Base-by-base conservation (phyloP, 345 rosid genomes). In the Rhodamnia argentea region DNA sequence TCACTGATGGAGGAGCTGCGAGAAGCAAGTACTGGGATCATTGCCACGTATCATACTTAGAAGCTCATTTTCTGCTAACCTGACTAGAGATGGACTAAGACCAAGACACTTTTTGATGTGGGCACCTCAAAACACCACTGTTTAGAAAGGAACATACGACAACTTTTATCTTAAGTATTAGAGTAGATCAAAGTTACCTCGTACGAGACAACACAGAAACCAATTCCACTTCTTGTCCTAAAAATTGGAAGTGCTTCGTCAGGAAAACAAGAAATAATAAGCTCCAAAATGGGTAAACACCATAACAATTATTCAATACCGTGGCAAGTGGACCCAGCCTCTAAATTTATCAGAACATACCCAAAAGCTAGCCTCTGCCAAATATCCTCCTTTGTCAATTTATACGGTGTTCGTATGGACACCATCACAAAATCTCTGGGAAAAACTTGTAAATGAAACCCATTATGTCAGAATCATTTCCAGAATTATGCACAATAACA, bases 1-100 rank as follows among this genome's bases (percentile, higher is more conserved):
- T 88, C 82, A 94, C 96, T 26, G 98, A 95, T 84, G 99, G 99
- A 90, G 96, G 92, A 87, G 99, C 99, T 97, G 98, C 89, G 64
- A 90, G 57, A 64, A 91, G 76, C 76, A 62, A 62, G 76, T 29
- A 62, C 37, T 29, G 76, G 76, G 42, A 62, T 62, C 76, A 62
- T 29, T 62, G 76, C 76, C 76, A 62, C 42, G 14, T 62, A 32
- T 44, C 16, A 32, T 64, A 64, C 78, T 32, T 64, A 8, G 47
- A 64, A 16, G 78, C 44, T 37, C 78, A 64, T 64, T 13, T 64
- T 64, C 42, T 29, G 24, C 44, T 32, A 32, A 32, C 32, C 44
- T 8, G 47, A 64, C 44, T 64, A 64, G 44, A 16, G 44, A 32
- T 64, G 24, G 23, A 32, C 37, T 32, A 18, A 64, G 78, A 14